Percentiles rank a stretch among this genome's conserved stretches.
Conservation (phyloP, 768 basidiomycete species). For the Mycena alexandri region DNA sequence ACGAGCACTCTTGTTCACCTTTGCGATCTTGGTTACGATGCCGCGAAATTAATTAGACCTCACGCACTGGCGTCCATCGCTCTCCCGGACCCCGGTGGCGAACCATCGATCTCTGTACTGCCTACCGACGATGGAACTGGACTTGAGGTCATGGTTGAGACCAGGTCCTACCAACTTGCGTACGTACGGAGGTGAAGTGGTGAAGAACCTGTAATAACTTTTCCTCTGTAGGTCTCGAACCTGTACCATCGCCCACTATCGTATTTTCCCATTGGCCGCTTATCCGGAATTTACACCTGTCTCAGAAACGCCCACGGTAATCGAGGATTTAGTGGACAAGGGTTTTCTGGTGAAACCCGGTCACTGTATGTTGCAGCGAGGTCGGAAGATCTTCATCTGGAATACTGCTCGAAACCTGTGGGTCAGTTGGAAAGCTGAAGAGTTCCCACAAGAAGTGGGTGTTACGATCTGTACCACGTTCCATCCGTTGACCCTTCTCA, state of each 20-base stretch:
- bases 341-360: conserved; percentile 19
- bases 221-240: neutral
- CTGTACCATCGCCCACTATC: conserved; percentile 1
- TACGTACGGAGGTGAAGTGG: neutral
- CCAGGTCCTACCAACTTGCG: neutral
- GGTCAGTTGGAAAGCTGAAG: conserved; percentile 8
- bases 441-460: neutral
- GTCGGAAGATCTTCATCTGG: neutral
- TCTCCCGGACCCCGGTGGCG: neutral
- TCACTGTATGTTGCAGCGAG: neutral
- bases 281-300: conserved; percentile 18
- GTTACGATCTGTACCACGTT: neutral
- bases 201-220: neutral
- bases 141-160: conserved; percentile 12
- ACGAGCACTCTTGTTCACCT: conserved; percentile 16
- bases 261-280: conserved; percentile 3
- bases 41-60: conserved; percentile 10
- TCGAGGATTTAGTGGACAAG: neutral
- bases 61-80: conserved; percentile 20
- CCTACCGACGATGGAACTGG: conserved; percentile 14
- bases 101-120: conserved; percentile 14
- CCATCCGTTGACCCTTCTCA: neutral
- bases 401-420: conserved; percentile 18
- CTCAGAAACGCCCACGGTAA: neutral
- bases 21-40: conserved; percentile 16